phyloP scores from a whole-genome alignment of 306 rosid species.

The Prunus padus region DNA sequence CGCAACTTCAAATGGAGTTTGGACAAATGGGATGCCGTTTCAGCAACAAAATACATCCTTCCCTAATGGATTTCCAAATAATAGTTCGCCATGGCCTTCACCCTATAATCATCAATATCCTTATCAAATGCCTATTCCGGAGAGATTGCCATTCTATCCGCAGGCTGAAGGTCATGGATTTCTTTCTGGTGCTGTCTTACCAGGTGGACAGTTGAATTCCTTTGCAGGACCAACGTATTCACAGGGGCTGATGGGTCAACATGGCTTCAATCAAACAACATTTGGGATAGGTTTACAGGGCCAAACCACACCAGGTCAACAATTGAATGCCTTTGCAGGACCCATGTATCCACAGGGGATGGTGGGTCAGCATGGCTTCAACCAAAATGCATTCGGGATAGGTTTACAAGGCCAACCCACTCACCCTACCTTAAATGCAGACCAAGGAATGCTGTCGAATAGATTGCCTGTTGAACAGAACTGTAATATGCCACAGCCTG shows the following conservation, averaged over 20 bases:
- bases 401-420: slow-evolving; percentile 23
- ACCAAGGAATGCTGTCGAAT: slow-evolving; percentile 37
- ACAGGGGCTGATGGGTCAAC: slow-evolving; percentile 51
- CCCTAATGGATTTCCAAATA: slow-evolving; percentile 50
- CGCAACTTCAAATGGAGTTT: slow-evolving; percentile 40
- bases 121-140: slow-evolving; percentile 50
- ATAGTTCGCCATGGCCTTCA: slow-evolving; percentile 47
- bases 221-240: slow-evolving; percentile 41
- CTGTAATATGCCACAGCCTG: slow-evolving; percentile 33
- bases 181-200: slow-evolving; percentile 26
- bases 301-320: slow-evolving; percentile 24
- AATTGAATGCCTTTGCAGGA: slow-evolving; percentile 7
- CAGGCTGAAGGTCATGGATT: slow-evolving; percentile 38
- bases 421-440: slow-evolving; percentile 23
- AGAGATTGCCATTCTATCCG: slow-evolving; percentile 47
- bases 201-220: slow-evolving; percentile 37
- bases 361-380: slow-evolving; percentile 7
- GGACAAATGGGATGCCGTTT: slow-evolving; percentile 50
- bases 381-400: slow-evolving; percentile 3
- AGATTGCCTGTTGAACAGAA: slow-evolving; percentile 36
- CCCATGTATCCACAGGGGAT: slow-evolving; percentile 4
- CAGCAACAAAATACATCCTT: slow-evolving; percentile 45
- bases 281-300: slow-evolving; percentile 48
- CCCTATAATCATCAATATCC: slow-evolving; percentile 42
- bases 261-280: slow-evolving; percentile 38